These are phyloP conservation scores for Cercis canadensis DNA, from an alignment of 306 rosid genomes.

Conservation along the genomic window DNA sequence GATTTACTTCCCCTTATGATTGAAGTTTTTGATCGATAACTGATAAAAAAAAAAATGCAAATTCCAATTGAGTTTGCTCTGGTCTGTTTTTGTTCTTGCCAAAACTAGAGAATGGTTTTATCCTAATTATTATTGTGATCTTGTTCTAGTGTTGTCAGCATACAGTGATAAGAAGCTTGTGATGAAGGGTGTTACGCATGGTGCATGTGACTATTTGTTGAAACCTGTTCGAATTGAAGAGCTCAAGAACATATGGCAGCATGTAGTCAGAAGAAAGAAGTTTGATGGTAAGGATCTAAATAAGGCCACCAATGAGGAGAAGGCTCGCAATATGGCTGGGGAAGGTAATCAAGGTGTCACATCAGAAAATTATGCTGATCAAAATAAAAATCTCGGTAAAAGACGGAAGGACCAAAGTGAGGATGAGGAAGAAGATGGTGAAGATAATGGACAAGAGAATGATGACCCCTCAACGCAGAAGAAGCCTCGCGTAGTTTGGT, in stretches of 20 bases:
- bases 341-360: conserved; percentile 45
- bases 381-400: conserved; percentile 37
- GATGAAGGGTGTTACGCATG: conserved; percentile 86
- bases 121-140: background rate
- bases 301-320: conserved; percentile 39
- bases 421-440: conserved; percentile 63
- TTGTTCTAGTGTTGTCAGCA: conserved; percentile 76
- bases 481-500: conserved; percentile 81
- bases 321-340: conserved; percentile 29
- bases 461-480: conserved; percentile 67
- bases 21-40: background rate
- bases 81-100: too few species aligned
- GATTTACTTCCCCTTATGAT: conserved; percentile 9
- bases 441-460: conserved; percentile 51
- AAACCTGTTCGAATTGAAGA: conserved; percentile 83
- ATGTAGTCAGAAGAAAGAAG: conserved; percentile 73
- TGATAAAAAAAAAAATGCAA: too few species aligned
- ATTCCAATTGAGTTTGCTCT: too few species aligned
- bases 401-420: conserved; percentile 66
- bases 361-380: conserved; percentile 42
- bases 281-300: conserved; percentile 52
- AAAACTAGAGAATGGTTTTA: too few species aligned
- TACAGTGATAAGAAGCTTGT: conserved; percentile 72
- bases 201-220: conserved; percentile 84
- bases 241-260: conserved; percentile 90